Evolutionary conservation across 2,329 filamentous ascomycete species (phyloP).

Genomic region (Chaetomium globosum): DNA sequence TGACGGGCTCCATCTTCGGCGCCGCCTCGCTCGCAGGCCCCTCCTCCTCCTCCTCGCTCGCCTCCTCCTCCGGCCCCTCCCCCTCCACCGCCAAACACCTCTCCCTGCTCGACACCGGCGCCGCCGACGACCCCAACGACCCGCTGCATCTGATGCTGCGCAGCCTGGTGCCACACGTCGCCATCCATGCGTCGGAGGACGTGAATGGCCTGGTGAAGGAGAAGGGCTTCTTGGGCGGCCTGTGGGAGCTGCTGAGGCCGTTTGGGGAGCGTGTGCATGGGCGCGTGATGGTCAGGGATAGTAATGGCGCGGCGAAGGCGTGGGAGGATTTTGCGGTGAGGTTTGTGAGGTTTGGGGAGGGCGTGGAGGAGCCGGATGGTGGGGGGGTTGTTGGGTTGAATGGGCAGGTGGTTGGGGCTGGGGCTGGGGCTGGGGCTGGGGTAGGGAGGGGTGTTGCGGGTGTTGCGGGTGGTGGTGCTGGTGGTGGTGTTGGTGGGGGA

Average conservation of each 20-base stretch:
- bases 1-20: conserved; percentile 62
- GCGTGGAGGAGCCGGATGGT: conserved; percentile 56
- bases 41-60: conserved; percentile 47
- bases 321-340: conserved; percentile 91
- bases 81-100: conserved; percentile 43
- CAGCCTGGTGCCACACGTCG: conserved; percentile 86
- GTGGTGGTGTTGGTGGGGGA: conserved; percentile 7
- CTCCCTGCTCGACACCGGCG: conserved; percentile 49
- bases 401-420: background rate
- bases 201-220: conserved; percentile 76
- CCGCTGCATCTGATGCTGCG: conserved; percentile 71
- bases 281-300: conserved; percentile 88
- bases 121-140: conserved; percentile 54
- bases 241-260: conserved; percentile 83
- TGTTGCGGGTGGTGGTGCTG: conserved; percentile 33
- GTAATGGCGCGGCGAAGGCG: conserved; percentile 76
- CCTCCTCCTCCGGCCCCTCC: conserved; percentile 39
- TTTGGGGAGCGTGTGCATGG: conserved; percentile 88
- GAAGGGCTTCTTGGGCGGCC: conserved; percentile 81
- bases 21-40: conserved; percentile 43
- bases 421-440: background rate
- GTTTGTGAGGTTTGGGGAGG: conserved; percentile 72
- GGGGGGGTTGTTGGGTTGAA: conserved; percentile 26
- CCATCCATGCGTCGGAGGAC: conserved; percentile 82
- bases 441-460: conserved; percentile 31